Base-by-base conservation (phyloP, 1,284 basidiomycete species). In the Ganoderma multipileum region DNA sequence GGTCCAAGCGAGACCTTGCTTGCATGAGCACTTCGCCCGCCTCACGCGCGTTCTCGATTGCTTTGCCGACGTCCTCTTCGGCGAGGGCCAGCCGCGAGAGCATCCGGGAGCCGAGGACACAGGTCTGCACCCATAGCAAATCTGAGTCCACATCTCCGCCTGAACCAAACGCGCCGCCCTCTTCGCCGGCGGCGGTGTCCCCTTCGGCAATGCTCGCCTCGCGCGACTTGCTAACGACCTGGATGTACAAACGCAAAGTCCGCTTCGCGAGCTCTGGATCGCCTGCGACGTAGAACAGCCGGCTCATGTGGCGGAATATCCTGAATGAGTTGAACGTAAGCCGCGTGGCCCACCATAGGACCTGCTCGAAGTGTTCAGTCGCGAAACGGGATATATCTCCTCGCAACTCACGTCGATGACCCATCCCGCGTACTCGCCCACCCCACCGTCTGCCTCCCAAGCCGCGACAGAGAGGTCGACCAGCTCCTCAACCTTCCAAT, bases 311-410 rank as follows among this genome's bases (percentile, higher is more conserved):
- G 0, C 95, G 90, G 67, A 95, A 87, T 18, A 97, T 83, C 9
- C 90, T 87, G 72, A 92, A 91, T 0, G 94, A 96, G 76, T 97
- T 96, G 84, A 98, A 97, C 0, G 96, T 98, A 28, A 95, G 86
- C 23, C 91, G 90, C 11, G 94, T 96, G 1, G 95, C 91, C 94
- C 95, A 96, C 92, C 95, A 96, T 1, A 98, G 84, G 18, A 95
- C 85, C 89, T 95, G 73, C 7, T 72, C 63, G 61, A 74, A 64
- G 42, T 18, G 11, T 16, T 54, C 30, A 58, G 30, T 38, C 18
- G 30, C 30, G 12, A 58, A 3, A n/a, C 41, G 20, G 3, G 12
- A 20, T 26, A 16, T 3, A 5, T 18, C 14, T 18, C 23, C 14
- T 7, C 20, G 7, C 28, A 26, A 86, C 89, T 75, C 73, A 92